These are phyloP conservation scores for Penicillium psychrofluorescens DNA, from an alignment of 495 filamentous ascomycete species.

Conservation along the genomic window DNA sequence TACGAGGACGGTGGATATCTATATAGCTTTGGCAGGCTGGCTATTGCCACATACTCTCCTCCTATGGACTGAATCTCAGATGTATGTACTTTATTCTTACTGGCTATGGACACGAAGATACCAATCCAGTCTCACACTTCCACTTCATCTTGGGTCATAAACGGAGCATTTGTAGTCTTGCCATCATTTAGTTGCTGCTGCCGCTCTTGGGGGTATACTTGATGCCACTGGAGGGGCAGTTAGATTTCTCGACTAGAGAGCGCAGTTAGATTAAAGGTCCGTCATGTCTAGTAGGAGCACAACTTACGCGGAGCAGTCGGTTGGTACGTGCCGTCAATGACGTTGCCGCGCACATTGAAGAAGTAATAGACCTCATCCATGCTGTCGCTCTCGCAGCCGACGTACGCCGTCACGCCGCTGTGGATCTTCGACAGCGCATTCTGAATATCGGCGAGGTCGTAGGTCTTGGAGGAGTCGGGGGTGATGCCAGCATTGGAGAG, in stretches of 20 bases:
- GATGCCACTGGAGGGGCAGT: conserved; percentile 48
- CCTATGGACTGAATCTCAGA: no score
- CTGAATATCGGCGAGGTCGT: conserved; percentile 54
- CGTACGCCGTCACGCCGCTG: conserved; percentile 48
- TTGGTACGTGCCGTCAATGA: conserved; percentile 63
- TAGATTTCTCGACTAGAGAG: conserved; percentile 41
- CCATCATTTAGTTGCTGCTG: conserved; percentile 1
- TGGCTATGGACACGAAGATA: background rate
- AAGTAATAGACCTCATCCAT: conserved; percentile 71
- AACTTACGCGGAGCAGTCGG: conserved; percentile 43
- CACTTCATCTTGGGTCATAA: no score
- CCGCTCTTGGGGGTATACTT: conserved; percentile 52
- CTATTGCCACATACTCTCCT: no score
- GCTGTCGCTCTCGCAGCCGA: conserved; percentile 51
- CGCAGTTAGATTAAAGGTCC: no score
- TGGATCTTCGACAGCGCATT: conserved; percentile 50
- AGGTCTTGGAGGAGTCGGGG: conserved; percentile 52
- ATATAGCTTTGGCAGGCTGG: no score
- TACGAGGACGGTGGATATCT: no score
- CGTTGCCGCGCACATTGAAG: conserved; percentile 66
- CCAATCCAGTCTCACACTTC: background rate
- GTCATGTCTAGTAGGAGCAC: background rate
- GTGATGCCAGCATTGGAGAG: conserved; percentile 57
- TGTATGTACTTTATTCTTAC: no score
- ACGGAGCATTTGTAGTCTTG: no score